Evolutionary conservation across 2,329 filamentous ascomycete species (phyloP).

Genomic region (Parastagonospora avenae): DNA sequence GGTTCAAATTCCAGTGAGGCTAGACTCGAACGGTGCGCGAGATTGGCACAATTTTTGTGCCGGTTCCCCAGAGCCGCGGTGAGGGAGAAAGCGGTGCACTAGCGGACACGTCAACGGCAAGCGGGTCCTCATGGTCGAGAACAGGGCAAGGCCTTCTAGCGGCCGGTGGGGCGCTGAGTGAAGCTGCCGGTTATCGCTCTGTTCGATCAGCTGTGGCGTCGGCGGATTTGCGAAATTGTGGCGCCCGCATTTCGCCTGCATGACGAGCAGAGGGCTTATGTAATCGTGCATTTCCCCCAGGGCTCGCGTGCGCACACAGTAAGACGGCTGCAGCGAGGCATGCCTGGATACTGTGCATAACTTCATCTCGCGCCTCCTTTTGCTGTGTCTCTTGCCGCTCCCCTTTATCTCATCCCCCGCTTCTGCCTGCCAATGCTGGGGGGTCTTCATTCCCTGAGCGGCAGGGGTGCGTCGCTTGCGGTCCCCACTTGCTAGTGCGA

Average conservation of each 20-base stretch:
- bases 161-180: conserved; percentile 16
- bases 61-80: conserved; percentile 21
- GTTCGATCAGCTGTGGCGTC: conserved; percentile 3
- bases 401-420: background rate
- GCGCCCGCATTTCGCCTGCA: conserved; percentile 14
- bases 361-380: too few species aligned
- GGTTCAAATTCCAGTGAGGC: conserved; percentile 21
- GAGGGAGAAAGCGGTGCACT: conserved; percentile 29
- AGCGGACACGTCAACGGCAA: conserved; percentile 35
- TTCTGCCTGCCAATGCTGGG: conserved; percentile 20
- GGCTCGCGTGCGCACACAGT: too few species aligned
- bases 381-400: background rate
- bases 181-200: conserved; percentile 17
- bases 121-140: conserved; percentile 26
- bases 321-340: too few species aligned
- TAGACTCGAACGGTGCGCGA: conserved; percentile 16
- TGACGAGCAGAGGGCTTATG: background rate
- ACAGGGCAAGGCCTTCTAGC: conserved; percentile 21
- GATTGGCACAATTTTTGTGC: conserved; percentile 14
- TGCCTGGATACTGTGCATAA: too few species aligned
- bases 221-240: conserved; percentile 4
- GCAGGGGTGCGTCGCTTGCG: conserved; percentile 26
- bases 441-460: conserved; percentile 23
- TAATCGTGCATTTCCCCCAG: background rate
- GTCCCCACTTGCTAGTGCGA: conserved; percentile 20